Conservation (phyloP, 768 basidiomycete genomes). For the Dendrothele bispora region DNA sequence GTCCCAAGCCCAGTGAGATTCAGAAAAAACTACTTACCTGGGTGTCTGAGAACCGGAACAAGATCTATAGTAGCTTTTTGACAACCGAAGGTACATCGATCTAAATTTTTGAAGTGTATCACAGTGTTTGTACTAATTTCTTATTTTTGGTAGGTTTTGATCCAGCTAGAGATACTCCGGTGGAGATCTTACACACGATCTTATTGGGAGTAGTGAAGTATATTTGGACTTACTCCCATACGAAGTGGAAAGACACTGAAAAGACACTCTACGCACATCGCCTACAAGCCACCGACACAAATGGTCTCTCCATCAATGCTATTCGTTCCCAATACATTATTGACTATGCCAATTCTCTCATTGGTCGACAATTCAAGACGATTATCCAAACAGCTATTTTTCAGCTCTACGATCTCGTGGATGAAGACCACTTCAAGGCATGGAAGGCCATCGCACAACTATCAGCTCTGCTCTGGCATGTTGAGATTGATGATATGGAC, state of each 20-base stretch:
- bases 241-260: conserved; percentile 10
- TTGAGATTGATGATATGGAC: conserved; percentile 19
- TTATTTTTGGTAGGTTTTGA: no score
- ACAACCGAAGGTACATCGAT: background rate
- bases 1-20: background rate
- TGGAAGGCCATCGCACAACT: conserved; percentile 23
- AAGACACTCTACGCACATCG: conserved; percentile 16
- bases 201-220: conserved; percentile 31
- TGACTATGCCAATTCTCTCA: conserved; percentile 25
- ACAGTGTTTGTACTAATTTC: background rate
- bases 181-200: conserved; percentile 29
- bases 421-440: conserved; percentile 12
- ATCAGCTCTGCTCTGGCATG: conserved; percentile 27
- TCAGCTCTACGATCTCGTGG: conserved; percentile 24
- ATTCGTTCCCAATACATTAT: conserved; percentile 26
- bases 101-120: background rate
- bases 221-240: conserved; percentile 24
- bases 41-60: background rate
- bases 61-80: background rate
- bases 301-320: conserved; percentile 22
- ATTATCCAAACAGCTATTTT: conserved; percentile 25
- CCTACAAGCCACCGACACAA: conserved; percentile 17
- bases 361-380: conserved; percentile 29
- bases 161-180: conserved; percentile 15
- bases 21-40: background rate